Percentiles rank a stretch among this genome's conserved stretches.
These are phyloP conservation scores for Tricladium varicosporioides DNA, from an alignment of 2,329 filamentous ascomycete genomes.

Conservation along the genomic window DNA sequence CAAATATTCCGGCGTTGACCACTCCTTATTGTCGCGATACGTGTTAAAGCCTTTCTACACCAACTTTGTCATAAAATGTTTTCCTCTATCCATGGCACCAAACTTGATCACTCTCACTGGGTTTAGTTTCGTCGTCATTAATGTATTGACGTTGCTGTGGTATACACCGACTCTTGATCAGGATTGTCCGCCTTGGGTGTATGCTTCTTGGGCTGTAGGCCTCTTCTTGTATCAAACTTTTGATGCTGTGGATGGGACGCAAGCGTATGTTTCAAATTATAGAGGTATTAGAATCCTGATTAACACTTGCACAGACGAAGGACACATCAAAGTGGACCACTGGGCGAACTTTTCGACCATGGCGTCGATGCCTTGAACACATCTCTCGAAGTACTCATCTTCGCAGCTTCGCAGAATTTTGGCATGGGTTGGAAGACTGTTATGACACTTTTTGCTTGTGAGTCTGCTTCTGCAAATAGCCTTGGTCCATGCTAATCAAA, in stretches of 20 bases:
- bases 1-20: constrained; percentile 92
- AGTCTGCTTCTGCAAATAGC: constrained; percentile 29
- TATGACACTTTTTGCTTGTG: constrained; percentile 77
- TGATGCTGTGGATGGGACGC: constrained; percentile 91
- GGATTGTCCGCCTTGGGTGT: constrained; percentile 94
- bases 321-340: constrained; percentile 86
- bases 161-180: constrained; percentile 93
- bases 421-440: constrained; percentile 91
- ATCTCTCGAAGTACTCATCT: constrained; percentile 87
- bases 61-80: constrained; percentile 88
- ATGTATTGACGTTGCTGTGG: constrained; percentile 90
- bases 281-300: not conserved
- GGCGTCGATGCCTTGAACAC: constrained; percentile 97
- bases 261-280: constrained; percentile 64
- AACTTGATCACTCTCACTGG: constrained; percentile 87
- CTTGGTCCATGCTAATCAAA: constrained; percentile 10
- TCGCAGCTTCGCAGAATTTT: constrained; percentile 88
- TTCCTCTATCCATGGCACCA: constrained; percentile 92
- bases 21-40: constrained; percentile 86
- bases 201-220: constrained; percentile 84
- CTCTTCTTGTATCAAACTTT: constrained; percentile 98
- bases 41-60: constrained; percentile 98
- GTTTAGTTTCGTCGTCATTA: constrained; percentile 84
- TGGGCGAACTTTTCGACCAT: constrained; percentile 97
- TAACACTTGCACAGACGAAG: constrained; percentile 57